Base-by-base conservation (phyloP, 495 filamentous ascomycete species). In the Annulohypoxylon maeteangense region DNA sequence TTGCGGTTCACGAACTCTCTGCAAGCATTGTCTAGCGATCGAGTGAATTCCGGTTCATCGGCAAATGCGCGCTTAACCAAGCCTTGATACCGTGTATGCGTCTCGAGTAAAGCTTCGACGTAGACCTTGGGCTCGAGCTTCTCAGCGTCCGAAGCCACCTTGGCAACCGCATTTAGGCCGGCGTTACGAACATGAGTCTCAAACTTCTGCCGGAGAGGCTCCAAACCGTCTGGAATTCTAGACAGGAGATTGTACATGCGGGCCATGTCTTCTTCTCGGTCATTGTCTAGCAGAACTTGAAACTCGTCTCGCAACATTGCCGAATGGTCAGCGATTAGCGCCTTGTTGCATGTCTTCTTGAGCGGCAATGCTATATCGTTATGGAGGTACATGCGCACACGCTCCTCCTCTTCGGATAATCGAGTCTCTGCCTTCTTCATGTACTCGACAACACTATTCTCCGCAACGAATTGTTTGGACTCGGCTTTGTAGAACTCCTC, bases 391-490 rank as follows among this genome's bases (percentile, higher is more conserved):
- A 99, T 87, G 51, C 90, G 89, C 7, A 98, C 96, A 36, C 95
- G 93, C 65, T 93, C 91, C 80, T 97, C 97, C 80, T 99, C 95
- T 79, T 99, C 95, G 1, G 91, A 86, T 48, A 99, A 81, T n/a
- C 95, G 89, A 18, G 89, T 81, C 80, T 98, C 96, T 14, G 95
- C 96, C 84, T 99, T 99, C 85, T 98, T 98, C 96, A 98, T 98
- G 81, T 98, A 99, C 76, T 99, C 95, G 29, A 99, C 94, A 6
- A 98, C 94, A 70, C 92, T 97, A 75, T 99, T 99, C 76, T 98
- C 95, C 7, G 93, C 91, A 8, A 98, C 90, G 76, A 98, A 99
- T 72, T 92, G 91, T 66, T 93, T 91, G 59, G 94, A 98, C 76
- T 99, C 95, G 42, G 90, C 90, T 68, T 94, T 86, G 77, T 98